Conservation (phyloP, 2,329 filamentous ascomycete species). For the Rhynchosporium secalis region DNA sequence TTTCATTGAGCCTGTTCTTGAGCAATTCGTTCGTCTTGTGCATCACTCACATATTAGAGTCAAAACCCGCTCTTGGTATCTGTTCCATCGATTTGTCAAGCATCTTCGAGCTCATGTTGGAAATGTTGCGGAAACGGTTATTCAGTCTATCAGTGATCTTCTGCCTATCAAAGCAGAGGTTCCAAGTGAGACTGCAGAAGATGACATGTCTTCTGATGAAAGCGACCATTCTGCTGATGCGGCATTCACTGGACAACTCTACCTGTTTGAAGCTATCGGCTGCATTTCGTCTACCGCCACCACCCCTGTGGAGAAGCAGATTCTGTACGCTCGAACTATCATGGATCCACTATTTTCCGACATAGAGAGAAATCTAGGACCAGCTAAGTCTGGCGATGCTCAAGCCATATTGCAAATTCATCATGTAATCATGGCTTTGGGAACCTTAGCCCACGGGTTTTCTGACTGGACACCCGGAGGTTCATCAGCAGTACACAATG, state of each 20-base stretch:
- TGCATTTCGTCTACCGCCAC: slow-evolving; percentile 81
- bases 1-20: slow-evolving; percentile 81
- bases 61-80: slow-evolving; percentile 90
- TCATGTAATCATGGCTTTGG: slow-evolving; percentile 94
- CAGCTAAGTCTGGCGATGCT: slow-evolving; percentile 78
- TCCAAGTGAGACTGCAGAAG: slow-evolving; percentile 72
- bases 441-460: slow-evolving; percentile 88
- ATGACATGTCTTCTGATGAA: slow-evolving; percentile 94
- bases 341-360: slow-evolving; percentile 89
- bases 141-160: slow-evolving; percentile 85
- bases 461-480: slow-evolving; percentile 78
- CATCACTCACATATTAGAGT: slow-evolving; percentile 88
- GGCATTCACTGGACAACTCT: slow-evolving; percentile 86
- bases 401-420: slow-evolving; percentile 87
- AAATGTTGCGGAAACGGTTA: slow-evolving; percentile 86
- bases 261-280: slow-evolving; percentile 92
- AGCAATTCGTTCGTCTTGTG: slow-evolving; percentile 87
- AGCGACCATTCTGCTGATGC: slow-evolving; percentile 88
- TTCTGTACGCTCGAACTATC: slow-evolving; percentile 81
- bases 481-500: slow-evolving; percentile 44
- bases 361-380: slow-evolving; percentile 74
- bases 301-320: slow-evolving; percentile 81
- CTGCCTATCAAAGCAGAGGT: slow-evolving; percentile 89
- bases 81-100: slow-evolving; percentile 91
- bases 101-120: slow-evolving; percentile 81